Evolutionary conservation across 1,284 basidiomycete genomes (phyloP).

Genomic region (Waitea zeae): DNA sequence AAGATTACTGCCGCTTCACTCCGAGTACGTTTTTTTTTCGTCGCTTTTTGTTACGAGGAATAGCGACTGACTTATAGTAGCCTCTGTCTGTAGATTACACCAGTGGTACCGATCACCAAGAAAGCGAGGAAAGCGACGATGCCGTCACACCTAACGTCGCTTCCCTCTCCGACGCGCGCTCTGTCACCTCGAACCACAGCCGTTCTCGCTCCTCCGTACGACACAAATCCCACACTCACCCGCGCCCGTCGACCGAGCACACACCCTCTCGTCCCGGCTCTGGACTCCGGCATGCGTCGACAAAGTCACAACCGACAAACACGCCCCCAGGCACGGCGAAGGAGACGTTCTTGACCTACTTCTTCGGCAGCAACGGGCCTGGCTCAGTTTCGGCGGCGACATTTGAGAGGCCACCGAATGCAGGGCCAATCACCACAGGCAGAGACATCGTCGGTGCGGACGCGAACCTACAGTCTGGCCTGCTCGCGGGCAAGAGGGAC

Average conservation of each 20-base stretch:
- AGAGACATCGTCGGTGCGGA: constrained; percentile 42
- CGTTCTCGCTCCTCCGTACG: constrained; percentile 63
- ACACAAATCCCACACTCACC: too few relatives aligned
- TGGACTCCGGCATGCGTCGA: too few relatives aligned
- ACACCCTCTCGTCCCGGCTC: too few relatives aligned
- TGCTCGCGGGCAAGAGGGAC: constrained; percentile 56
- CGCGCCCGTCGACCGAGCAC: too few relatives aligned
- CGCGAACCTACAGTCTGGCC: constrained; percentile 27
- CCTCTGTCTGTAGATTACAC: constrained; percentile 37
- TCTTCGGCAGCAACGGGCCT: constrained; percentile 77
- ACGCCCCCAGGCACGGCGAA: constrained; percentile 35
- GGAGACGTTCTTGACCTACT: constrained; percentile 90
- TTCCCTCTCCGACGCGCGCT: constrained; percentile 41
- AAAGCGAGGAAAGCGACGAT: constrained; percentile 39
- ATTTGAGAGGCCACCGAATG: constrained; percentile 17
- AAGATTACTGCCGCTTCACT: constrained; percentile 19
- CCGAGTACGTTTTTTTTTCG: constrained; percentile 25
- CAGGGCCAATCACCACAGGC: constrained; percentile 24
- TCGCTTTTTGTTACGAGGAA: background rate
- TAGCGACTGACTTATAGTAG: constrained; percentile 14
- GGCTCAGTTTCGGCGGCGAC: constrained; percentile 39
- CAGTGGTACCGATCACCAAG: constrained; percentile 33
- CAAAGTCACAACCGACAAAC: constrained; percentile 16
- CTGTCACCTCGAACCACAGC: constrained; percentile 74
- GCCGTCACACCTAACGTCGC: constrained; percentile 30